These are phyloP conservation scores for Carnegiea gigantea DNA, from an alignment of 179 eudicot genomes.

Conservation along the genomic window DNA sequence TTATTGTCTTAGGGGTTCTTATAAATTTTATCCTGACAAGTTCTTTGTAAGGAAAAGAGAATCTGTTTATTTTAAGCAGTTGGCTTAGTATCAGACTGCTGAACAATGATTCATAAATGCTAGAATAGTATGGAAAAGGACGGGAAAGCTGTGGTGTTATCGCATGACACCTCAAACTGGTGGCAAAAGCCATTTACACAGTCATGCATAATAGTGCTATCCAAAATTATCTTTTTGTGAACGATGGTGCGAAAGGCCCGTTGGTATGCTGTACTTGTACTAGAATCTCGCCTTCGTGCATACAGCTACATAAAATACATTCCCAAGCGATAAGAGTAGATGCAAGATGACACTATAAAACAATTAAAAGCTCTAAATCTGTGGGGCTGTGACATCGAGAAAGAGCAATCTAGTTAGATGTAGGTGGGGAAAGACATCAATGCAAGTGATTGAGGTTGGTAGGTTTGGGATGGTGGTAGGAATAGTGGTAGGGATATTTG, in stretches of 20 bases:
- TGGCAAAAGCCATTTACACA: background rate
- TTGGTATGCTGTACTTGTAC: background rate
- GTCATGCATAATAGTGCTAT: background rate
- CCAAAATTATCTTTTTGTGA: background rate
- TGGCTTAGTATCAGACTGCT: background rate
- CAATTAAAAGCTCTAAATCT: background rate
- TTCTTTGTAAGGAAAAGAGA: background rate
- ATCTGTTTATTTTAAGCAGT: background rate
- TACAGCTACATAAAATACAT: background rate
- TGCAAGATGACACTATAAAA: background rate
- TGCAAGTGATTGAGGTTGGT: constrained; percentile 11
- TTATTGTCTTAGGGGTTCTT: too few relatives aligned
- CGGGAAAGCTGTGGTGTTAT: background rate
- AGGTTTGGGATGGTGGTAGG: constrained; percentile 14
- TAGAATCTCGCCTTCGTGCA: background rate
- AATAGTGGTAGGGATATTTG: constrained; percentile 5
- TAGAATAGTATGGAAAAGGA: background rate
- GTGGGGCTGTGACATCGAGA: too few relatives aligned
- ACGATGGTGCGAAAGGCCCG: background rate
- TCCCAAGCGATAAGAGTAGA: background rate
- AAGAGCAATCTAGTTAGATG: background rate
- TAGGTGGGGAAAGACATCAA: background rate
- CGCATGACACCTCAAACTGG: background rate
- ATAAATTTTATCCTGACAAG: too few relatives aligned
- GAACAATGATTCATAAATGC: background rate